Evolutionary conservation across 2,329 filamentous ascomycete species (phyloP), one percentile per base, ranked within the genome.

Genomic region (Monilinia fructicola): DNA sequence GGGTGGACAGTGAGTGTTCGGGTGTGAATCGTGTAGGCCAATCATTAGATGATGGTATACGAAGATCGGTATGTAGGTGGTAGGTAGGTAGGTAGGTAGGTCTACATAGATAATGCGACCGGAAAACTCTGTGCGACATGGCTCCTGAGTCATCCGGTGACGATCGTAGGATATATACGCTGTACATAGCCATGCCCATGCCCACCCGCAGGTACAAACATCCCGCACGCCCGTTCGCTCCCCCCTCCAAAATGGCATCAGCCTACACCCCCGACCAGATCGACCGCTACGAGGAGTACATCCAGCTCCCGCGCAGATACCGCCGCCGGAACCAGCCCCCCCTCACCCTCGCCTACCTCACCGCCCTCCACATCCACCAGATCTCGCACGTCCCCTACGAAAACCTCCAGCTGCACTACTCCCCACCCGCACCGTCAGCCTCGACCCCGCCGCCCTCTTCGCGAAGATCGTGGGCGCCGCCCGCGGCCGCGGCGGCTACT

Each of bases 401-500:
- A 61, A 75, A 75, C 40, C 64, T 75, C 1, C 54, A 55, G 0
- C 53, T 76, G 0, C 73, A 76, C 54, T 76, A 76, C 56, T 74
- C 73, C 1, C 54, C 9, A 9, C 52, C 12, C 70, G 70, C 42
- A 31, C 48, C 0, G 67, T 74, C 14, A 69, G 67, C 2, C 46
- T 75, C 3, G 69, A 74, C 46, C 72, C 72, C 0, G 71, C 74
- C 58, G 53, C 59, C 3, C 56, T 75, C 4, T 76, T 71, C 64
- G n/a, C 69, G 12, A 76, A 76, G 60, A 73, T 74, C 18, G 69
- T 75, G 3, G 58, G 31, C 1, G 60, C 72, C 56, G 67, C 67
- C 12, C 66, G 72, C 63, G 77, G 80, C 4, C 73, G 80, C 63
- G 86, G 86, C 23, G 85, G 86, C 0, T 88, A 88, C 74, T 88